Evolutionary conservation across 2,329 filamentous ascomycete genomes (phyloP), one percentile per base, ranked within the genome.

Genomic region (Septoria linicola): DNA sequence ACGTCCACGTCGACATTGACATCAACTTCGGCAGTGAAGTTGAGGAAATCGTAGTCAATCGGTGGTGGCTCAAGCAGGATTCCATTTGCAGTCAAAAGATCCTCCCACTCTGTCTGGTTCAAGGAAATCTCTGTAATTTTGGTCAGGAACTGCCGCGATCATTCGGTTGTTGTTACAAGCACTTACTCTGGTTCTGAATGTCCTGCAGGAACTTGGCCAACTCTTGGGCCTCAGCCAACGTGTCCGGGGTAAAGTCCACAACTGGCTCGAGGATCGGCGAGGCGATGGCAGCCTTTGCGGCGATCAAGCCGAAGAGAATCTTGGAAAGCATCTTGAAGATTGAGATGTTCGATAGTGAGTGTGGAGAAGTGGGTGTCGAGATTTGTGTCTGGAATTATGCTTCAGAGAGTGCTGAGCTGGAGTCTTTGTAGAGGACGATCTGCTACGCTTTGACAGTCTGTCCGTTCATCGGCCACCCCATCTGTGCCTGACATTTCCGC

Each of bases 11-110:
- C 43, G 23, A 47, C 21, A 14, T 46, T 20, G 27, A 43, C 42
- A 25, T 45, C 42, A 14, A 45, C 31, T 3, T 36, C 31, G 31
- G 49, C 49, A 20, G 49, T 51, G 49, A 51, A 45, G 49, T 51
- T 51, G 13, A 51, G 41, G 19, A 34, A 51, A 41, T 45, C 49
- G 14, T 46, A 20, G 41, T 51, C 49, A 17, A 51, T 41, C 20
- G 34, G 31, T n/a, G 41, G 49, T 10, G 25, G 32, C 13, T n/a
- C 17, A 8, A 51, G 34, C 16, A 39, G 19, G 34, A 46, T 39
- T 8, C 49, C 49, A 10, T 51, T 30, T 11, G n/a, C 4, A 27
- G 32, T 47, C 19, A 47, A 17, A 21, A 47, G 43, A n/a, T 47
- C 20, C 14, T 39, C n/a, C 43, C 43, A 47, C 34, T 37, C 32